A percentile compares a stretch with the other conserved stretches of the same genome.
Conservation (phyloP, 2,329 filamentous ascomycete genomes). For the Kalmusia sp. region DNA sequence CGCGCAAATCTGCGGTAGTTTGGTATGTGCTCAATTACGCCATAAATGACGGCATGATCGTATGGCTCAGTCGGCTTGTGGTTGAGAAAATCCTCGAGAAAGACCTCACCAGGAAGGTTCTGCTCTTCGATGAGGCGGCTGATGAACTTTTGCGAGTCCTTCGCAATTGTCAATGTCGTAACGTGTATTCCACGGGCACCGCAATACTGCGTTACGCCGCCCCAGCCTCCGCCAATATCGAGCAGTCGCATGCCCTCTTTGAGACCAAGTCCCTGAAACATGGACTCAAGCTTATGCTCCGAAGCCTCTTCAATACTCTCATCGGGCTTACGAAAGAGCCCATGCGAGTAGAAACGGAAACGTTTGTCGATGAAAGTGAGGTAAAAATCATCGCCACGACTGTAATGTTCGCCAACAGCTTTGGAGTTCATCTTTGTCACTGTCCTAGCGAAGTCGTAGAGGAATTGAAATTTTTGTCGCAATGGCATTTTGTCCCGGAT, state of each 20-base stretch:
- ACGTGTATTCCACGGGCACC: constrained; percentile 12
- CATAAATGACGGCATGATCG: constrained; percentile 15
- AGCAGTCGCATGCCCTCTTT: constrained; percentile 13
- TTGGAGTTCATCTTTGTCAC: constrained; percentile 12
- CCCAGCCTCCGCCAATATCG: constrained; percentile 16
- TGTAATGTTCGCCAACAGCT: constrained; percentile 14
- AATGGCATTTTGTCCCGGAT: constrained; percentile 10
- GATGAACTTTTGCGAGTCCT: constrained; percentile 11
- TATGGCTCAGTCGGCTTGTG: constrained; percentile 8
- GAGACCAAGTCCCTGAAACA: constrained; percentile 9
- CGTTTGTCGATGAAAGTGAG: constrained; percentile 13
- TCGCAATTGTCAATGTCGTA: constrained; percentile 10
- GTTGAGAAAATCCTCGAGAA: constrained; percentile 13
- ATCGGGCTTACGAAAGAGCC: constrained; percentile 7
- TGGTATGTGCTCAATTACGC: constrained; percentile 14
- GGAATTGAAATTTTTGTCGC: constrained; percentile 13
- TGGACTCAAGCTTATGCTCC: constrained; percentile 13
- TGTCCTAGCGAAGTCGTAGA: constrained; percentile 12
- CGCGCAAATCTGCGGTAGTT: constrained; percentile 13
- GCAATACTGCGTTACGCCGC: constrained; percentile 15
- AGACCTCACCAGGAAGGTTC: constrained; percentile 8
- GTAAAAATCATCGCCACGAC: constrained; percentile 11
- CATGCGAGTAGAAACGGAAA: constrained; percentile 15
- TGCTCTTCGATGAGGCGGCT: constrained; percentile 8
- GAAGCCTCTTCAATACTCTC: constrained; percentile 12